Conservation (phyloP, 2,329 filamentous ascomycete species). For the Sphaerulina populicola region DNA sequence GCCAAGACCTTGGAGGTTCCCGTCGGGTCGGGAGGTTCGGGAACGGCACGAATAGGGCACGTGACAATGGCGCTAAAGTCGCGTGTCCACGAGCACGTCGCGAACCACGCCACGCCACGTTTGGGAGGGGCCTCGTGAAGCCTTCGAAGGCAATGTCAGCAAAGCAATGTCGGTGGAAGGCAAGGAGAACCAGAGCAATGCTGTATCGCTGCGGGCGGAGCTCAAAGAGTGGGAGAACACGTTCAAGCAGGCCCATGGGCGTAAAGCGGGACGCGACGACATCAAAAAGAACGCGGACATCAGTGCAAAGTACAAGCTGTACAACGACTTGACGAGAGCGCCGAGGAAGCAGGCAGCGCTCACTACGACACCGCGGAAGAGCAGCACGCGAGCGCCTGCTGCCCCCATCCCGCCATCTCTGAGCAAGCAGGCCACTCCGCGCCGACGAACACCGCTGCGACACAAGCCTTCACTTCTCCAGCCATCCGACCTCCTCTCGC, state of each 20-base stretch:
- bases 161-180: slow-evolving; percentile 15
- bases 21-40: too few relatives aligned
- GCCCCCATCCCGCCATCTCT: too few relatives aligned
- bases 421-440: slow-evolving; percentile 11
- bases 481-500: slow-evolving; percentile 5
- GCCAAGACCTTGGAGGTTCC: too few relatives aligned
- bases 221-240: slow-evolving; percentile 66
- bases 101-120: background rate
- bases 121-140: background rate
- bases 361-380: slow-evolving; percentile 37
- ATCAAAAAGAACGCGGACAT: slow-evolving; percentile 67
- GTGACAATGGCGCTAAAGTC: background rate
- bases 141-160: background rate
- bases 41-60: too few relatives aligned
- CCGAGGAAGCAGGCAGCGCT: slow-evolving; percentile 36
- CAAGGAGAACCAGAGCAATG: slow-evolving; percentile 10
- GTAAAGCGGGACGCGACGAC: slow-evolving; percentile 63
- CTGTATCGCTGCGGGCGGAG: slow-evolving; percentile 50
- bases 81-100: background rate
- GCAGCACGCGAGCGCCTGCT: background rate
- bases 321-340: slow-evolving; percentile 56
- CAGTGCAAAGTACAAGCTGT: slow-evolving; percentile 72
- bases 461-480: slow-evolving; percentile 5
- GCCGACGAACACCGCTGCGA: slow-evolving; percentile 16
- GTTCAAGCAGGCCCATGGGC: slow-evolving; percentile 54